phyloP scores from a whole-genome alignment of 495 filamentous ascomycete species.

The Tuber indicum region DNA sequence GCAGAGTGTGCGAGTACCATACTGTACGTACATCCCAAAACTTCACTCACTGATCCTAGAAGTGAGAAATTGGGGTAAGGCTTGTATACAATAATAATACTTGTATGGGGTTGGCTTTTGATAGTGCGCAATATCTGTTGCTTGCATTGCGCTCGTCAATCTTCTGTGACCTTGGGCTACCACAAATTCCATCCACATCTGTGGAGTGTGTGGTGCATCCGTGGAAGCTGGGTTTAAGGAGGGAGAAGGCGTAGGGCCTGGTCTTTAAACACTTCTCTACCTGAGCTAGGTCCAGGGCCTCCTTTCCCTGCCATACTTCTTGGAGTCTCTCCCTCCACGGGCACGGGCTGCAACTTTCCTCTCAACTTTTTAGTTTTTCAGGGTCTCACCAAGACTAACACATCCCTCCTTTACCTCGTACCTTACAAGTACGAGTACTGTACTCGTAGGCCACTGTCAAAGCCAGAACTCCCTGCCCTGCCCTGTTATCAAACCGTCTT shows the following conservation, averaged over 20 bases:
- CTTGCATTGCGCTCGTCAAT: neutral
- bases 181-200: neutral
- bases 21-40: neutral
- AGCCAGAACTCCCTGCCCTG: conserved; percentile 25
- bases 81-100: neutral
- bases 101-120: neutral
- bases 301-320: neutral
- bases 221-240: neutral
- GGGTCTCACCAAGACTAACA: conserved; percentile 18
- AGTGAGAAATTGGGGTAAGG: neutral
- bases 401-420: neutral
- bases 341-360: neutral
- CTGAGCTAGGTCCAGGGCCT: neutral
- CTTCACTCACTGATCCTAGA: neutral
- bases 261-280: neutral
- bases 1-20: neutral
- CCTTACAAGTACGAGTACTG: too few species aligned
- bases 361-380: conserved; percentile 12
- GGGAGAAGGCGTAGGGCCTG: neutral
- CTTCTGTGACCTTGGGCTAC: neutral
- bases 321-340: neutral
- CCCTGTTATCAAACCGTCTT: neutral
- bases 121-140: neutral
- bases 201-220: neutral
- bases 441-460: conserved; percentile 27